Evolutionary conservation across 1,139 yeast species (phyloP).

Genomic region (Geotrichum candidum): DNA sequence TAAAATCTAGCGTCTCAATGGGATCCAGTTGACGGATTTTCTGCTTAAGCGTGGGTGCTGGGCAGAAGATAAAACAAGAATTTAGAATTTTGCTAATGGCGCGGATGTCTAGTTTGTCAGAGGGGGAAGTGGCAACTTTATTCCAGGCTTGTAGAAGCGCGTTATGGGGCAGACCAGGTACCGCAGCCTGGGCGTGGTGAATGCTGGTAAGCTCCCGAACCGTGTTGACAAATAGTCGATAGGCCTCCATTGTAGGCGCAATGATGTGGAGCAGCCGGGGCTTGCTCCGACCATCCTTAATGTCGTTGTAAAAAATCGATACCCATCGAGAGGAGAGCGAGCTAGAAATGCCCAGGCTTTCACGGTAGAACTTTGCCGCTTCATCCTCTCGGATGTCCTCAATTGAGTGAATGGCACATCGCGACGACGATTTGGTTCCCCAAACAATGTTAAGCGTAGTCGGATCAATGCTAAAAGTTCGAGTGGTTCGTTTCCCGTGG

Average conservation of each 20-base stretch:
- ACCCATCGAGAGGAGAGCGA: constrained; percentile 70
- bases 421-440: constrained; percentile 46
- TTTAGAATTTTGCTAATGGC: constrained; percentile 63
- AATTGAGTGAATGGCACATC: constrained; percentile 63
- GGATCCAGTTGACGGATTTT: not conserved
- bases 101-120: constrained; percentile 45
- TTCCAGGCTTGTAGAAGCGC: not conserved
- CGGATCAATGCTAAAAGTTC: constrained; percentile 43
- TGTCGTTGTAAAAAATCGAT: constrained; percentile 58
- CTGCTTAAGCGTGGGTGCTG: constrained; percentile 23
- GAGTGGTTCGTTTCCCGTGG: constrained; percentile 56
- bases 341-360: constrained; percentile 66
- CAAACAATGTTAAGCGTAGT: constrained; percentile 44
- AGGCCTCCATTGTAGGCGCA: constrained; percentile 59
- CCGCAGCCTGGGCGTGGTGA: constrained; percentile 48
- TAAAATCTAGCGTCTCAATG: not conserved
- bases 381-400: constrained; percentile 58
- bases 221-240: constrained; percentile 47
- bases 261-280: constrained; percentile 68
- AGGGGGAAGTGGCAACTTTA: not conserved
- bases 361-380: constrained; percentile 76
- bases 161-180: constrained; percentile 46
- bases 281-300: constrained; percentile 38
- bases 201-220: constrained; percentile 43
- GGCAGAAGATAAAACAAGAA: constrained; percentile 62